Percentiles rank a stretch among this genome's conserved stretches.
These are phyloP conservation scores for Syzygium syzygioides DNA, from an alignment of 441 rosid species.

Conservation along the genomic window DNA sequence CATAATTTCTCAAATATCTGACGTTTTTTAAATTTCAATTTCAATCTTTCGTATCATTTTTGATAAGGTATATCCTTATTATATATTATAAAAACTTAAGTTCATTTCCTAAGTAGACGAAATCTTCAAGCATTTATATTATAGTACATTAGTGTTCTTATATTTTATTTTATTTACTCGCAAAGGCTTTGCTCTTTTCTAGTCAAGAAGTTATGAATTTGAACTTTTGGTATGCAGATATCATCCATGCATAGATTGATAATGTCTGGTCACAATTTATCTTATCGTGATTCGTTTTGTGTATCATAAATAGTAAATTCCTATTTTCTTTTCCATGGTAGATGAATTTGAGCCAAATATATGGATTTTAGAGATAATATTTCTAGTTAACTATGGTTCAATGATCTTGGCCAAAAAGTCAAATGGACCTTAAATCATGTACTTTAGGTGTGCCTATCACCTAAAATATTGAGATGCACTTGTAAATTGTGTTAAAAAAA, in stretches of 20 bases:
- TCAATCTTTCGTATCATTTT: background rate
- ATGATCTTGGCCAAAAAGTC: background rate
- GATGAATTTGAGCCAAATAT: background rate
- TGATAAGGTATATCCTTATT: background rate
- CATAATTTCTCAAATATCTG: background rate
- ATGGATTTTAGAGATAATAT: background rate
- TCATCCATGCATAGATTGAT: background rate
- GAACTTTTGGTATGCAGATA: background rate
- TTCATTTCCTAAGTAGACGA: background rate
- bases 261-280: background rate
- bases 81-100: background rate
- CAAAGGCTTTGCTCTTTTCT: background rate
- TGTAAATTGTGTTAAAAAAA: background rate
- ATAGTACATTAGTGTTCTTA: background rate
- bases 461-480: background rate
- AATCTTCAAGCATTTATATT: background rate
- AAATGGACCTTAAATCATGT: background rate
- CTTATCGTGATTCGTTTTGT: background rate
- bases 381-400: background rate
- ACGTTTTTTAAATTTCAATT: background rate
- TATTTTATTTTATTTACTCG: background rate
- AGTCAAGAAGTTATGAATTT: background rate
- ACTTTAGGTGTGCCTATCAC: background rate
- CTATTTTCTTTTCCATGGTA: background rate
- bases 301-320: background rate